These are phyloP conservation scores for Penicillium digitatum DNA, from an alignment of 2,329 filamentous ascomycete genomes.

Conservation along the genomic window DNA sequence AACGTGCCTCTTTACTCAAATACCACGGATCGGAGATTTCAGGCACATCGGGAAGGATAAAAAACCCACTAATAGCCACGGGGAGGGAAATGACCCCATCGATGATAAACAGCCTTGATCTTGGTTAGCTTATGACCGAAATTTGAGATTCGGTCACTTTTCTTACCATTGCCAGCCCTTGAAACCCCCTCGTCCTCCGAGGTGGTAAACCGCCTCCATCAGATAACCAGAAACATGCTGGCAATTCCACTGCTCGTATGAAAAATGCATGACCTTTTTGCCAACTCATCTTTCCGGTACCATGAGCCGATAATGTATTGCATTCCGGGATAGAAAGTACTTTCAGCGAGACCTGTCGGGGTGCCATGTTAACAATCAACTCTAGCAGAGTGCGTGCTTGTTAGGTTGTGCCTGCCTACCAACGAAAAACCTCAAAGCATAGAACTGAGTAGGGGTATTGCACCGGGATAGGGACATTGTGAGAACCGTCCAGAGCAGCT, in stretches of 20 bases:
- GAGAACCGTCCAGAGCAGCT: constrained; percentile 49
- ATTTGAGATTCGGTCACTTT: neutral
- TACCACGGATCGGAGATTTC: constrained; percentile 51
- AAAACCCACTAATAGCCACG: constrained; percentile 50
- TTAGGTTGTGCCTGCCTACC: constrained; percentile 24
- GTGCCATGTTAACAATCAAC: neutral
- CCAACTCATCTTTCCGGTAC: constrained; percentile 51
- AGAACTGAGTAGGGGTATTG: constrained; percentile 44
- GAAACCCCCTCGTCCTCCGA: constrained; percentile 48
- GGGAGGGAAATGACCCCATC: constrained; percentile 54
- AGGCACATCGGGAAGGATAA: constrained; percentile 49
- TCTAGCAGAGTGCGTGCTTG: neutral
- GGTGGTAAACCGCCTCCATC: constrained; percentile 51
- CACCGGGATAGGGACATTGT: constrained; percentile 45
- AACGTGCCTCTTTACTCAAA: constrained; percentile 37
- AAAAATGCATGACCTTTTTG: constrained; percentile 53
- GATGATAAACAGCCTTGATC: constrained; percentile 48
- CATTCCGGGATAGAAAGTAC: constrained; percentile 52
- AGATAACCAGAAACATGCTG: constrained; percentile 51
- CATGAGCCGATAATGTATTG: constrained; percentile 52
- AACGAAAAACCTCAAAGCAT: constrained; percentile 49
- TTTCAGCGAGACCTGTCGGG: constrained; percentile 44
- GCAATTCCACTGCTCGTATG: constrained; percentile 47
- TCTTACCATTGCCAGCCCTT: constrained; percentile 52
- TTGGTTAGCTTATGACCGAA: neutral